Evolutionary conservation across 805 yeast species (phyloP), one percentile per base, ranked within the genome.

Genomic region (Lipomyces japonicus): DNA sequence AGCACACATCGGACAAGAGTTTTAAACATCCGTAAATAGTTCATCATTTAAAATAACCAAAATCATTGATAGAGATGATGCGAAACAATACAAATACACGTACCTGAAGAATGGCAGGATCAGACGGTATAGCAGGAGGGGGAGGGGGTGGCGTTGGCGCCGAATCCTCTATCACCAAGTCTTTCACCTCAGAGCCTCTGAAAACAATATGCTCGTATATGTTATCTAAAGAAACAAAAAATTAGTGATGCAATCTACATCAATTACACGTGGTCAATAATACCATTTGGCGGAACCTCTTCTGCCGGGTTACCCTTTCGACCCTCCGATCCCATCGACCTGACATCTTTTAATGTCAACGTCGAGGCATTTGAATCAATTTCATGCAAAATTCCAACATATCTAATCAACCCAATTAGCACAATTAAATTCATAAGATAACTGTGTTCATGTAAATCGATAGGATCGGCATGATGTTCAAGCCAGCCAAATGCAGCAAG

Each of bases 301-400:
- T 77, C 74, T 14, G 75, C 71, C 2, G 86, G 83, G 65, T 84
- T 88, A 12, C 72, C 70, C 59, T 84, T 74, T 62, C 97, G 79
- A 26, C 95, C 96, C 68, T 91, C 97, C 19, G 97, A 86, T 48
- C 97, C 98, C 59, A 82, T 82, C 44, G 88, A 81, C 54, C 87
- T 76, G 42, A 91, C 97, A 47, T 81, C 74, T 42, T 77, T 76
- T 63, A 91, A 75, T 4, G 96, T 82, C 44, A 91, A 93, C 1
- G 96, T 88, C 58, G 96, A 86, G 53, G 84, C 85, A 51, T 86
- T 90, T 25, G 95, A 93, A 67, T 88, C 88, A 63, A 93, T 87
- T 59, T 80, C 82, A 58, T 86, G 88, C 64, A 91, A 75, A n/a
- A 79, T 71, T 28, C 98, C 98, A 50, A 88, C 93, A 65, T 91